Evolutionary conservation across 176 grass and related monocot species (phyloP), one percentile per base, ranked within the genome.

Genomic region (Tuctoria greenei): DNA sequence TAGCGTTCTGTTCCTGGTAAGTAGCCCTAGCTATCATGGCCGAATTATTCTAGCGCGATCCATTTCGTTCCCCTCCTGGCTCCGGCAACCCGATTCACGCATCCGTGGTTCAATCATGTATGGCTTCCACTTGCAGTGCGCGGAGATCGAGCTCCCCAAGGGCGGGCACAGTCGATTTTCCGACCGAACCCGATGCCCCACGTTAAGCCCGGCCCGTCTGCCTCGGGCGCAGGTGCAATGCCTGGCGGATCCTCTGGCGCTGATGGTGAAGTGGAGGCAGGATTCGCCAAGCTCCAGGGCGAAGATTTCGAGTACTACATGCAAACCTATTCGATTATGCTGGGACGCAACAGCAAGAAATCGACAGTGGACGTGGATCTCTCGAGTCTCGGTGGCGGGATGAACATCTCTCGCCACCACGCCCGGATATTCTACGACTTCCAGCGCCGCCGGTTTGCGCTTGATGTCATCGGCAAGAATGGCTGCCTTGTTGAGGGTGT

Each of bases 261-360:
- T 1, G 84, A 81, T 3, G 74, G 80, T 1, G 86, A 92, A 23
- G 78, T 96, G 74, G 86, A 88, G 61, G 89, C 88, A 9, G 95
- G 89, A 26, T 99, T 99, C 66, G 95, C 95, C 0, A 99, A 99
- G 84, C 89, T 99, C 27, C 95, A 95, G 69, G 95, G 91, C 0
- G 95, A 99, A 67, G 95, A 95, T 74, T 99, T 99, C 25, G 95
- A 92, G 77, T 95, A 92, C 69, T 99, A 90, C 82, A 99, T 99
- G 95, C 95, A 99, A 51, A 92, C 91, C 11, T 99, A 99, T 54
- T 99, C 95, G 0, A 94, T 99, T 78, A 88, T 99, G 79, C 68
- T 99, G 79, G 95, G 95, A 4, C 95, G 91, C 47, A 86, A 89
- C 87, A 91, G 89, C 76, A 92, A 95, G 84, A 92, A 94, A 35